These are phyloP conservation scores for Fagopyrum esculentum DNA, from an alignment of 148 eudicot species.

Conservation along the genomic window DNA sequence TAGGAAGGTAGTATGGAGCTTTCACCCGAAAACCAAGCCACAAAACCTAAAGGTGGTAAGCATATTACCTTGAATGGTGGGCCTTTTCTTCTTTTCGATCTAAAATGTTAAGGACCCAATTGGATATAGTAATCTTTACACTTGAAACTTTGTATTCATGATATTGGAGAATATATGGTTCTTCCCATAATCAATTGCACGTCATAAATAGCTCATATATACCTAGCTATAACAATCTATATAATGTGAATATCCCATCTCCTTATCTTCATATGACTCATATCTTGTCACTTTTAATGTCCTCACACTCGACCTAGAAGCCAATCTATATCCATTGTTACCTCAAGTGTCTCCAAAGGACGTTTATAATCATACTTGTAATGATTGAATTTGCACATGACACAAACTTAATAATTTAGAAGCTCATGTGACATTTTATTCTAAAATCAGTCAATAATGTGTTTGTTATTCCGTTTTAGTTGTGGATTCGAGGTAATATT, in stretches of 20 bases:
- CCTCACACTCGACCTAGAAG: background rate
- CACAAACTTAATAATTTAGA: too few species aligned
- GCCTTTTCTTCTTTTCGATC: background rate
- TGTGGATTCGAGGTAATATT: too few species aligned
- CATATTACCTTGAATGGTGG: background rate
- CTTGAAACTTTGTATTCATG: background rate
- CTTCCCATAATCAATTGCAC: background rate
- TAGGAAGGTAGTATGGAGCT: constrained; percentile 1
- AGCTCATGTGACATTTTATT: too few species aligned
- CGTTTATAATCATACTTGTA: background rate
- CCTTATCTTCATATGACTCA: background rate
- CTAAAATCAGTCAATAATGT: too few species aligned
- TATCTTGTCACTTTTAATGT: background rate
- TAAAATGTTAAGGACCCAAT: background rate
- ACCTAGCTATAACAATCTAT: background rate
- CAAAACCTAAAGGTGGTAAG: constrained; percentile 2
- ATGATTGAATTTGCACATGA: too few species aligned
- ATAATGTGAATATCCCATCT: background rate
- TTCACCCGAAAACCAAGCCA: constrained; percentile 6
- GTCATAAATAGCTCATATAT: background rate
- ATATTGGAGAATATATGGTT: background rate
- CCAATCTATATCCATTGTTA: background rate
- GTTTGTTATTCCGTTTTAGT: too few species aligned
- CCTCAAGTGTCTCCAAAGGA: background rate
- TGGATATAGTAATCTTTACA: background rate